phyloP scores from a whole-genome alignment of 495 filamentous ascomycete genomes.

The Pseudevernia furfuracea region DNA sequence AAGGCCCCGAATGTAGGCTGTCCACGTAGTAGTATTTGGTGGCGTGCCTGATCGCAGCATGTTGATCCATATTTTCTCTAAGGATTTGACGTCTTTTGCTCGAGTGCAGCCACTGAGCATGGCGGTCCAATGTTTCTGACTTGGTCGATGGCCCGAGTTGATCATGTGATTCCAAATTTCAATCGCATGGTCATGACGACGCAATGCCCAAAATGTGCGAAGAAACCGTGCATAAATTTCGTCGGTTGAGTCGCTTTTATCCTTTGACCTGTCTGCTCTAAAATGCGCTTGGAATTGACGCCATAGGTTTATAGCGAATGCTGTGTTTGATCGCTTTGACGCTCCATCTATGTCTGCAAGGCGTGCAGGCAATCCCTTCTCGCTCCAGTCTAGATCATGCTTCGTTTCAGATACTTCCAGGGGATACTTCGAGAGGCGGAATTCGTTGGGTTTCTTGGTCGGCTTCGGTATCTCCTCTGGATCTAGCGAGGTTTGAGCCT shows the following conservation, averaged over 20 bases:
- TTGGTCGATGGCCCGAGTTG: conserved; percentile 41
- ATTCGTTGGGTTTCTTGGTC: neutral
- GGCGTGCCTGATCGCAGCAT: conserved; percentile 43
- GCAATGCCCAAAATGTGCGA: conserved; percentile 41
- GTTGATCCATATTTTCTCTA: conserved; percentile 52
- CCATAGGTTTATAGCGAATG: conserved; percentile 16
- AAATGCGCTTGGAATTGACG: conserved; percentile 11
- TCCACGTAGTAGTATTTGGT: conserved; percentile 55
- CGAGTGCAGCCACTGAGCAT: conserved; percentile 55
- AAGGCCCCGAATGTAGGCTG: conserved; percentile 52
- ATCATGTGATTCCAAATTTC: conserved; percentile 55
- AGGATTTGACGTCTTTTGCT: conserved; percentile 38
- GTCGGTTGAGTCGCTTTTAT: conserved; percentile 15
- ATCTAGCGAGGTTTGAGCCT: neutral
- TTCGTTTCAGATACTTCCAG: neutral
- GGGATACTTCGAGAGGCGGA: neutral
- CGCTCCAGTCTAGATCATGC: conserved; percentile 5
- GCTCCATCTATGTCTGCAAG: neutral
- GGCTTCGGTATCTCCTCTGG: neutral
- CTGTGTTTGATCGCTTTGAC: conserved; percentile 3
- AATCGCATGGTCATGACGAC: conserved; percentile 41
- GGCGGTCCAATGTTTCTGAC: conserved; percentile 49
- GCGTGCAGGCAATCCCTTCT: neutral
- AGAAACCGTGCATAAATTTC: conserved; percentile 51
- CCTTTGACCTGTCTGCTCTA: neutral